Conservation (phyloP, 805 yeast species). For the Myxozyma monticola region DNA sequence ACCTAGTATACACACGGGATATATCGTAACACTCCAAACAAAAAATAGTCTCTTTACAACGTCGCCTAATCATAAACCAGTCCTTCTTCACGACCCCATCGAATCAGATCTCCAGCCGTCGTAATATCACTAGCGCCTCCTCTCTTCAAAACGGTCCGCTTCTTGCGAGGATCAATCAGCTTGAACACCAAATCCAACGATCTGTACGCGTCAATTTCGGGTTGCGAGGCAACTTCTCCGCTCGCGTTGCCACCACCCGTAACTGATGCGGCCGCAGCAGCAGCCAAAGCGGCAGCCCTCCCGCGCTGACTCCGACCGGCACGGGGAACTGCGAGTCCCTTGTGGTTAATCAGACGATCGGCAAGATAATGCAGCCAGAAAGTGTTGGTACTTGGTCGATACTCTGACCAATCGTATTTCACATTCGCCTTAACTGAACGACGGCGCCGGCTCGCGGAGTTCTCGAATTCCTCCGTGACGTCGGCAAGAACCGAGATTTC, state of each 20-base stretch:
- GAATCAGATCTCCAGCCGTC: constrained; percentile 11
- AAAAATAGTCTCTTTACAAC: not conserved
- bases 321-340: constrained; percentile 36
- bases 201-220: constrained; percentile 23
- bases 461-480: constrained; percentile 46
- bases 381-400: constrained; percentile 54
- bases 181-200: constrained; percentile 19
- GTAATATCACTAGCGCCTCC: constrained; percentile 10
- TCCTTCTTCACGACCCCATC: constrained; percentile 18
- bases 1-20: no score
- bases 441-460: constrained; percentile 47
- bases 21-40: no score
- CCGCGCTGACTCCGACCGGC: not conserved
- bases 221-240: not conserved
- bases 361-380: constrained; percentile 66
- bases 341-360: constrained; percentile 49
- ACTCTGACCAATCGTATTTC: constrained; percentile 50
- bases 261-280: not conserved
- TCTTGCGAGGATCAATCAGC: constrained; percentile 25
- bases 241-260: not conserved
- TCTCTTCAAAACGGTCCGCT: constrained; percentile 3
- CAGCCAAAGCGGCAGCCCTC: no score
- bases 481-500: constrained; percentile 19
- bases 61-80: constrained; percentile 9
- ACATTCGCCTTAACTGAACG: constrained; percentile 1